phyloP scores from a whole-genome alignment of 2,329 filamentous ascomycete species.

The Fusarium nisikadoi region DNA sequence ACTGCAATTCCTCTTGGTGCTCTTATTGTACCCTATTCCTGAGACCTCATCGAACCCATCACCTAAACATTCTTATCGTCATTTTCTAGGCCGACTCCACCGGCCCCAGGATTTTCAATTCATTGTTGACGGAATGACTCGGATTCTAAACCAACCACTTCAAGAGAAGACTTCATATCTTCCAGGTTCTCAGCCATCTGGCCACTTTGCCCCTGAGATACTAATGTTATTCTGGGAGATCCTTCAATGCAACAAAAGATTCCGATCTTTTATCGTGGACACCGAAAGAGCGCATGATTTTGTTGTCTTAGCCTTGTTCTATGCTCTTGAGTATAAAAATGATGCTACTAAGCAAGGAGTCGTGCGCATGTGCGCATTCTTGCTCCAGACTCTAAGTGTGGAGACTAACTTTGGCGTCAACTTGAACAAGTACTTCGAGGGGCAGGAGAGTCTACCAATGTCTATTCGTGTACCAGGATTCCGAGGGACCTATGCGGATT shows the following conservation, averaged over 20 bases:
- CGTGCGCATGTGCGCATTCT: constrained; percentile 96
- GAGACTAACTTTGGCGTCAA: constrained; percentile 91
- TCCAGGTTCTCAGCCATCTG: constrained; percentile 80
- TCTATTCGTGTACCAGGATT: constrained; percentile 87
- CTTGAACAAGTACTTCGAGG: constrained; percentile 88
- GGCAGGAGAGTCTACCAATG: constrained; percentile 85
- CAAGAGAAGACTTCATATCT: constrained; percentile 90
- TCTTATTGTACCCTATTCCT: constrained; percentile 88
- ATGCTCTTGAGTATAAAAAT: constrained; percentile 87
- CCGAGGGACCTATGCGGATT: constrained; percentile 91
- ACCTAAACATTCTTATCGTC: constrained; percentile 91
- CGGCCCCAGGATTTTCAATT: constrained; percentile 98
- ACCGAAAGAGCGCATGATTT: constrained; percentile 95
- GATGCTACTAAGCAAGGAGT: constrained; percentile 91
- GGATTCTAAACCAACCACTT: constrained; percentile 91
- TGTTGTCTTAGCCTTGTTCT: constrained; percentile 88
- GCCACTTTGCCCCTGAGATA: constrained; percentile 93
- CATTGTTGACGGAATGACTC: constrained; percentile 91
- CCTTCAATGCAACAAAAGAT: constrained; percentile 96
- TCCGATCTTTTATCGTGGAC: constrained; percentile 95
- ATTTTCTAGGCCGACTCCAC: constrained; percentile 90
- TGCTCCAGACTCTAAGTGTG: constrained; percentile 93
- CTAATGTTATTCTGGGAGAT: constrained; percentile 98
- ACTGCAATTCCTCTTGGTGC: constrained; percentile 86
- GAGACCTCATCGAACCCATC: constrained; percentile 73